phyloP scores from a whole-genome alignment of 352 stramenopile genomes.

The Pythium insidiosum region DNA sequence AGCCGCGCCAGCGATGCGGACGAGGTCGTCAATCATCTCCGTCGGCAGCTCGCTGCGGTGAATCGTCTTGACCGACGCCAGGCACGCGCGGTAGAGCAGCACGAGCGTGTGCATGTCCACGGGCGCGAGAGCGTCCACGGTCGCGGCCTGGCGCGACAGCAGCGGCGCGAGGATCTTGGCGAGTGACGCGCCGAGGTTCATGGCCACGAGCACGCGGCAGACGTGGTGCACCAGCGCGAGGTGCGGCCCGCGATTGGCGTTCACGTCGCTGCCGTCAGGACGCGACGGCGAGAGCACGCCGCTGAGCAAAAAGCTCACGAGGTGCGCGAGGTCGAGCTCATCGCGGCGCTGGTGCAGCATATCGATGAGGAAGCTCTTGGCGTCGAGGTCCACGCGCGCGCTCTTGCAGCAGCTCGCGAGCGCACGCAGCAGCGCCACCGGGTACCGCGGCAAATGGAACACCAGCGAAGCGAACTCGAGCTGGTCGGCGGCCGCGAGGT shows the following conservation, averaged over 20 bases:
- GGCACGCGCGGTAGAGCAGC: slow-evolving; percentile 48
- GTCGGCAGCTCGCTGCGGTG: slow-evolving; percentile 25
- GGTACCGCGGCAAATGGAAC: slow-evolving; percentile 68
- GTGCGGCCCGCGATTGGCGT: slow-evolving; percentile 21
- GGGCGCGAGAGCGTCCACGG: slow-evolving; percentile 21
- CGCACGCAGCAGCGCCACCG: slow-evolving; percentile 52
- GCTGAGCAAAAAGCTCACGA: slow-evolving; percentile 80
- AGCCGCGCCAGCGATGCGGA: background rate
- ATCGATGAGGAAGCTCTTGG: slow-evolving; percentile 81
- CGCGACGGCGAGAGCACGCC: slow-evolving; percentile 35
- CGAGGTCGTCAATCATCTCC: slow-evolving; percentile 32
- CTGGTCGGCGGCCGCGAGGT: slow-evolving; percentile 37
- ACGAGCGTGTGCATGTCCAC: slow-evolving; percentile 53
- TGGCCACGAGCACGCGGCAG: slow-evolving; percentile 41
- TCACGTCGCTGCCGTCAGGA: slow-evolving; percentile 2
- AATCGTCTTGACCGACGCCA: slow-evolving; percentile 27
- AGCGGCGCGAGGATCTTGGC: slow-evolving; percentile 60
- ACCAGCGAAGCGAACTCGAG: slow-evolving; percentile 65
- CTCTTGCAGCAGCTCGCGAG: slow-evolving; percentile 76
- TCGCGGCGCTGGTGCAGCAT: slow-evolving; percentile 64
- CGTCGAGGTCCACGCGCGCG: slow-evolving; percentile 35
- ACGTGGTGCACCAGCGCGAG: slow-evolving; percentile 58
- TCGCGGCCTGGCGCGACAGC: slow-evolving; percentile 36
- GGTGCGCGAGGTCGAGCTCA: slow-evolving; percentile 54
- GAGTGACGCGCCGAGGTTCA: slow-evolving; percentile 63